These are phyloP conservation scores for Phytophthora boehmeriae DNA, from an alignment of 352 stramenopile species.

Conservation along the genomic window DNA sequence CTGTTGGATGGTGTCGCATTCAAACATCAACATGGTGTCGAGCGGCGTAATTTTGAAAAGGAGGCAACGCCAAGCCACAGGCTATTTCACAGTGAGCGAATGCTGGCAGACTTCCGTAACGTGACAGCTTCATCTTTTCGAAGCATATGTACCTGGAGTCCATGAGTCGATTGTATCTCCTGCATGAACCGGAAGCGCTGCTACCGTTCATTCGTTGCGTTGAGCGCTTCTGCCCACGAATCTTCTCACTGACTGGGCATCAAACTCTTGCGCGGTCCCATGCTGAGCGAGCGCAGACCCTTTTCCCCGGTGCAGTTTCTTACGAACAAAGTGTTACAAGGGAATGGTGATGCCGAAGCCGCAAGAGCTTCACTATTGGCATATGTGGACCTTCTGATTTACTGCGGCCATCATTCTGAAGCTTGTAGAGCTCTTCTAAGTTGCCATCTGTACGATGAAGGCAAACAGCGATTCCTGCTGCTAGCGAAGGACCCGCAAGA, in stretches of 20 bases:
- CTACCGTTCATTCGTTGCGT: constrained; percentile 70
- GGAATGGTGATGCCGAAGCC: constrained; percentile 16
- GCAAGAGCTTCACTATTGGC: constrained; percentile 51
- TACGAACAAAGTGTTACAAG: constrained; percentile 36
- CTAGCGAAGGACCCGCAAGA: constrained; percentile 22
- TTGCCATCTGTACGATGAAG: constrained; percentile 69
- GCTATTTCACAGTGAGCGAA: constrained; percentile 85
- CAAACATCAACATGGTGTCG: constrained; percentile 23
- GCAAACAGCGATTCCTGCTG: constrained; percentile 46
- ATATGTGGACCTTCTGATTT: constrained; percentile 63
- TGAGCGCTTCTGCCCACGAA: constrained; percentile 59
- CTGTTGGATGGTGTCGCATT: constrained; percentile 61
- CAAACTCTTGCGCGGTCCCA: constrained; percentile 52
- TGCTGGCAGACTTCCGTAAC: constrained; percentile 70
- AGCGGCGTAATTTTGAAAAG: constrained; percentile 9
- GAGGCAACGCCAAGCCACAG: constrained; percentile 60
- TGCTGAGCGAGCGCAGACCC: constrained; percentile 66
- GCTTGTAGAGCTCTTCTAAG: constrained; percentile 62
- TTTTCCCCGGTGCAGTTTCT: constrained; percentile 67
- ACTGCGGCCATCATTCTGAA: constrained; percentile 60
- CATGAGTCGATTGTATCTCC: constrained; percentile 78
- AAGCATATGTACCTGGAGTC: constrained; percentile 91
- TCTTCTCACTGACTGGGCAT: constrained; percentile 67
- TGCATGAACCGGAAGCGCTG: constrained; percentile 62
- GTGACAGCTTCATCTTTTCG: constrained; percentile 75